Evolutionary conservation across 2,329 filamentous ascomycete genomes (phyloP), one percentile per base, ranked within the genome.

Genomic region (Hirsutella thompsonii): DNA sequence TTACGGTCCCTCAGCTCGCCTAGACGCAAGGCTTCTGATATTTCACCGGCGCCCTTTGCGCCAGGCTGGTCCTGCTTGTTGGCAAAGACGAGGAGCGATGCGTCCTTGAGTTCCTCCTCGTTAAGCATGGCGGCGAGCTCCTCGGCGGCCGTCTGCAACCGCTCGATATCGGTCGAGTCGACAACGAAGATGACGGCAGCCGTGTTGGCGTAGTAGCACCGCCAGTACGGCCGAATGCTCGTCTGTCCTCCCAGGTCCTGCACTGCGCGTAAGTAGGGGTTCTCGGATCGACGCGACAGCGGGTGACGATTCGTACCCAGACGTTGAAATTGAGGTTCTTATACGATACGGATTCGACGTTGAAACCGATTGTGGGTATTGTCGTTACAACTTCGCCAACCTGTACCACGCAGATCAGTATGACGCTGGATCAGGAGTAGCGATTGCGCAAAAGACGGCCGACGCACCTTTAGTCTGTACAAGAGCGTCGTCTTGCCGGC

Each of bases 1-100:
- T 96, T 98, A 55, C 92, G 76, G 62, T 98, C 92, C 54, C 90
- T 82, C 58, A 98, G 68, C 63, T 95, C 88, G 41, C 87, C 89
- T 50, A 98, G 66, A 54, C 82, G 83, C 61, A 98, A 65, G 38
- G 89, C 90, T 66, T 96, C 90, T 42, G 86, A 94, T 48, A 98
- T 98, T 61, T 96, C 92, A 16, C 88, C 92, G 1, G 92, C 92
- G 2, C 90, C 92, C 66, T 94, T 94, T 38, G 92, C 90, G 16
- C 92, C 92, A 2, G 90, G 90, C 63, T 96, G 88, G 66, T 98
- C 92, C 63, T 98, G 92, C 69, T 98, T 98, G 68, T 98, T 98
- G 55, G 92, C 92, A 63, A 96, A 98, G 10, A 98, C 92, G 41
- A 98, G 68, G 41, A 98, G 68, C 19, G 88, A 81, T 11, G 92